Percentiles rank a stretch among this genome's conserved stretches.
Conservation (phyloP, 805 yeast species). For the Ogataea nakhonphanomensis region DNA sequence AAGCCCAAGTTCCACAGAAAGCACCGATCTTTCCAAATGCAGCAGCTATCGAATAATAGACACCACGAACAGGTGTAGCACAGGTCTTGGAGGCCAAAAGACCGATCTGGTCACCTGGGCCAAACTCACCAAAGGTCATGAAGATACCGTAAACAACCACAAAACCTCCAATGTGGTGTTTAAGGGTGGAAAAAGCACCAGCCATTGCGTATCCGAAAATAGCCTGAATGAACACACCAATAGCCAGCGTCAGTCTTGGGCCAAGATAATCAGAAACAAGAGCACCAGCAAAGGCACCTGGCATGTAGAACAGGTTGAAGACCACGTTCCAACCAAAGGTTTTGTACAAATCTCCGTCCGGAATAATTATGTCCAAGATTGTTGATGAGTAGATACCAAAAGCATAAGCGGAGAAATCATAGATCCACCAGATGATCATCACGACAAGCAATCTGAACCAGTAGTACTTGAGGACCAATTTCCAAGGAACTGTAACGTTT, state of each 20-base stretch:
- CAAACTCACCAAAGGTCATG: constrained; percentile 84
- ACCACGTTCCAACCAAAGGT: constrained; percentile 93
- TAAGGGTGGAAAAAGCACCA: constrained; percentile 54
- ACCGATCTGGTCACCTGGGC: constrained; percentile 93
- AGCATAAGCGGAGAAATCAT: constrained; percentile 84
- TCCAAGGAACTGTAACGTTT: constrained; percentile 60
- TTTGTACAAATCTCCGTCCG: constrained; percentile 59
- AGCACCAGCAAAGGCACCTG: constrained; percentile 91
- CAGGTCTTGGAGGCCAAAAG: constrained; percentile 80
- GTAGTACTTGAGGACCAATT: constrained; percentile 70
- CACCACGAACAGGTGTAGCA: constrained; percentile 86
- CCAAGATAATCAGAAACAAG: constrained; percentile 80
- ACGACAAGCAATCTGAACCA: constrained; percentile 75
- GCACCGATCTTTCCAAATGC: constrained; percentile 93
- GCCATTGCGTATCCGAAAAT: constrained; percentile 83
- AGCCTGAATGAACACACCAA: constrained; percentile 73
- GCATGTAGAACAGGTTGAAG: constrained; percentile 80
- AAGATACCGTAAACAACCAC: constrained; percentile 88
- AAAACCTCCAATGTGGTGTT: constrained; percentile 67
- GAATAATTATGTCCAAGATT: constrained; percentile 58
- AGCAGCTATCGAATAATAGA: constrained; percentile 87
- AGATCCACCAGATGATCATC: constrained; percentile 83
- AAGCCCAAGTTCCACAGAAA: constrained; percentile 82
- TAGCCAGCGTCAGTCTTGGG: constrained; percentile 73
- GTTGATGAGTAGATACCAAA: constrained; percentile 80